Evolutionary conservation across 176 grass and related monocot genomes (phyloP).

Genomic region (Juncus effusus): DNA sequence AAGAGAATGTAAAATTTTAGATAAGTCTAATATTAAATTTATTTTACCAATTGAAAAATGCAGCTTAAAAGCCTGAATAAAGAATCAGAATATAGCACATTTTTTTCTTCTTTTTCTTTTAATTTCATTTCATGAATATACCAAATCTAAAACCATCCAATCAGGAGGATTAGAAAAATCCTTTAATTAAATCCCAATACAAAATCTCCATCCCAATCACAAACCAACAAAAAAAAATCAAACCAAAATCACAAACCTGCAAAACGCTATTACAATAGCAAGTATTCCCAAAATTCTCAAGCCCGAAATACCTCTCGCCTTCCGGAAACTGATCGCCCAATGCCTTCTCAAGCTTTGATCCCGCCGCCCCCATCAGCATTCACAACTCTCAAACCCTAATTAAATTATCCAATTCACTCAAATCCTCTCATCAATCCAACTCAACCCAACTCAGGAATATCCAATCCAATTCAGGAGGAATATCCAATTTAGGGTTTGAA

Average conservation of each 20-base stretch:
- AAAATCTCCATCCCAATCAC: background rate
- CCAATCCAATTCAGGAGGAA: no score
- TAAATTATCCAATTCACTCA: background rate
- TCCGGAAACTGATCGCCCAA: constrained; percentile 96
- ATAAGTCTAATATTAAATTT: no score
- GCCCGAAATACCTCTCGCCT: constrained; percentile 98
- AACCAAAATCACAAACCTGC: constrained; percentile 46
- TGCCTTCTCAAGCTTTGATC: constrained; percentile 97
- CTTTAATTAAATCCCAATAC: constrained; percentile 12
- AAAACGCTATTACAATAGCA: constrained; percentile 99
- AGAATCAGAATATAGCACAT: no score
- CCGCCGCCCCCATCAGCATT: constrained; percentile 91
- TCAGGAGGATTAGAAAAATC: background rate
- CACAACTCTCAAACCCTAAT: constrained; percentile 5
- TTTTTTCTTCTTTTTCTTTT: no score
- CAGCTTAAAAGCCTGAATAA: no score
- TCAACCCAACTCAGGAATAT: no score
- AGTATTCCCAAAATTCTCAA: constrained; percentile 99
- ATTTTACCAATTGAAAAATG: no score
- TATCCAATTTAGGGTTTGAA: constrained; percentile 5
- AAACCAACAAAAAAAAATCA: constrained; percentile 9
- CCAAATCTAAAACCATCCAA: no score
- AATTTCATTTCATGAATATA: no score
- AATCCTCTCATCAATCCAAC: constrained; percentile 7
- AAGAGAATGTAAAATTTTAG: no score